Percentiles rank a stretch among this genome's conserved stretches.
These are phyloP conservation scores for Eucalyptus paniculata DNA, from an alignment of 345 rosid genomes.

Conservation along the genomic window DNA sequence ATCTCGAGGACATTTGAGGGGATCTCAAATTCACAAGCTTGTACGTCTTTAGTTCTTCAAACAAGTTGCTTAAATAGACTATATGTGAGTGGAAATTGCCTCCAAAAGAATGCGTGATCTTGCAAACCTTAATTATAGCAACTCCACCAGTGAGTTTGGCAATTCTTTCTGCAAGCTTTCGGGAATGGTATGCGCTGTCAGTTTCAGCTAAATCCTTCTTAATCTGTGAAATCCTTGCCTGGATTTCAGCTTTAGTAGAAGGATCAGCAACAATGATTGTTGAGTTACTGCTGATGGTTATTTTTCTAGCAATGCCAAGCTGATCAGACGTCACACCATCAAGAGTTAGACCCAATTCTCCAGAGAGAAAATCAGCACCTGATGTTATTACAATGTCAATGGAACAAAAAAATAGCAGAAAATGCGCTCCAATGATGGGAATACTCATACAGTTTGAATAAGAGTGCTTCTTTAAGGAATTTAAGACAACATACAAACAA, in stretches of 20 bases:
- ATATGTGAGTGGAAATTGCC: neutral
- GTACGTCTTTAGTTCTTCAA: neutral
- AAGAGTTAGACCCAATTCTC: conserved; percentile 60
- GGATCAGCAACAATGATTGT: conserved; percentile 79
- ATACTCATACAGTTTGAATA: neutral
- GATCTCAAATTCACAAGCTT: neutral
- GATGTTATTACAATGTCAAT: neutral
- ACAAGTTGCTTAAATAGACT: neutral
- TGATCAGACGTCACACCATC: conserved; percentile 75
- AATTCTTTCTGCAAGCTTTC: conserved; percentile 71
- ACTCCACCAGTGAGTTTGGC: conserved; percentile 90
- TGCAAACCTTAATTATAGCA: conserved; percentile 75
- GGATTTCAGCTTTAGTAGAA: conserved; percentile 81
- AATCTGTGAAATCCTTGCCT: conserved; percentile 78
- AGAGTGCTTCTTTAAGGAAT: neutral
- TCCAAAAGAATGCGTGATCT: neutral
- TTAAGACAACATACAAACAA: neutral
- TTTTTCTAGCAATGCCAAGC: conserved; percentile 71
- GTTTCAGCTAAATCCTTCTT: conserved; percentile 86
- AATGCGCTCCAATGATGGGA: neutral
- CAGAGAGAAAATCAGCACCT: conserved; percentile 85
- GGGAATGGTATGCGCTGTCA: conserved; percentile 38
- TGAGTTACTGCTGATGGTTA: conserved; percentile 59
- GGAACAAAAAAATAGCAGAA: neutral
- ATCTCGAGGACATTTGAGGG: neutral